Evolutionary conservation across 2,329 filamentous ascomycete genomes (phyloP).

Genomic region (Ceratocystis cubensis): DNA sequence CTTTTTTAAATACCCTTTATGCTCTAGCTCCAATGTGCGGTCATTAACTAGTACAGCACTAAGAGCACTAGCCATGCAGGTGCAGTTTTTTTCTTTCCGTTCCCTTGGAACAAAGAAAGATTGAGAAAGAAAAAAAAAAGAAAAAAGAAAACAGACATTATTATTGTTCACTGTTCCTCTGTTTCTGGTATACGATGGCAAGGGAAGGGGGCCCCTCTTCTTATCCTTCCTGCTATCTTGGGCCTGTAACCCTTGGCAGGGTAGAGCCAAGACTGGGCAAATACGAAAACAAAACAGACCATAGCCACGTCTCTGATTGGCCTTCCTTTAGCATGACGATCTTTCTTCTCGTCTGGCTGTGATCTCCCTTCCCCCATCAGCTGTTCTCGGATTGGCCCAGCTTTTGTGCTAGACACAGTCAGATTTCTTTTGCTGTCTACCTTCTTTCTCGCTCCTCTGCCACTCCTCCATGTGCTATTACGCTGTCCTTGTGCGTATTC

Average conservation of each 20-base stretch:
- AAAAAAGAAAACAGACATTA: not conserved
- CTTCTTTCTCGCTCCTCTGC: not conserved
- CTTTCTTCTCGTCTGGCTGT: not conserved
- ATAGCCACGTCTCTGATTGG: too few species aligned
- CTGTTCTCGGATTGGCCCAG: not conserved
- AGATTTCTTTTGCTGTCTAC: not conserved
- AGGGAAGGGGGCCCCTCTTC: not conserved
- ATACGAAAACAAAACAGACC: too few species aligned
- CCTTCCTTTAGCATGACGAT: not conserved
- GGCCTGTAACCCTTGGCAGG: conserved; percentile 6
- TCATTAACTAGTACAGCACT: not conserved
- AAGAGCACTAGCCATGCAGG: conserved; percentile 27
- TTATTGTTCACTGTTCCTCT: not conserved
- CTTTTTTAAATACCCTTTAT: not conserved
- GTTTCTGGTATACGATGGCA: not conserved
- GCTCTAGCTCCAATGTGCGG: not conserved
- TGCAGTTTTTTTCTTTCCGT: not conserved
- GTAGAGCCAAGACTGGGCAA: not conserved
- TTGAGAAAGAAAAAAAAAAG: not conserved
- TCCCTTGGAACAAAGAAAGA: not conserved
- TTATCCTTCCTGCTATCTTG: not conserved
- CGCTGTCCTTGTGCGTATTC: not conserved
- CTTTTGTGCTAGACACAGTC: not conserved
- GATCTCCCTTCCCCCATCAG: not conserved
- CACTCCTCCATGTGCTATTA: not conserved